These are phyloP conservation scores for Viola odorata DNA, from an alignment of 345 rosid genomes.

Conservation along the genomic window DNA sequence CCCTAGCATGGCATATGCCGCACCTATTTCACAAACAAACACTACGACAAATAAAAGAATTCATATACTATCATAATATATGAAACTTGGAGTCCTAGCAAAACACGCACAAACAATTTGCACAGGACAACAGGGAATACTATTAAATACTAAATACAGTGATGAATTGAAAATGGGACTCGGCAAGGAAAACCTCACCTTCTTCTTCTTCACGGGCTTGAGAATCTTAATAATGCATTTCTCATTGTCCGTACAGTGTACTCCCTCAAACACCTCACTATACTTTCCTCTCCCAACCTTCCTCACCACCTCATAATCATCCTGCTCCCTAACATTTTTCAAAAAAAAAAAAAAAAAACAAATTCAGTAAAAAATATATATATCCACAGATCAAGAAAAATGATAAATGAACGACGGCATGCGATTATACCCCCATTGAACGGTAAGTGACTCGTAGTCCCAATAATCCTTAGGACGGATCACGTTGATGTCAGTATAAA, in stretches of 20 bases:
- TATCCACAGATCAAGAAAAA: too few relatives aligned
- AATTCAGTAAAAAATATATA: neutral
- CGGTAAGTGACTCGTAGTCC: constrained; percentile 78
- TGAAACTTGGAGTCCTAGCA: too few relatives aligned
- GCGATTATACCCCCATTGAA: constrained; percentile 74
- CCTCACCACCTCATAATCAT: constrained; percentile 91
- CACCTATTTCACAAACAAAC: too few relatives aligned
- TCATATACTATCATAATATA: too few relatives aligned
- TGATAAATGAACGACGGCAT: neutral
- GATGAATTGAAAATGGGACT: neutral
- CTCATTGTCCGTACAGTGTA: constrained; percentile 71
- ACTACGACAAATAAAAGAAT: too few relatives aligned
- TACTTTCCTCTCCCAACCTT: constrained; percentile 96
- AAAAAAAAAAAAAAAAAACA: neutral
- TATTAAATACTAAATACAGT: neutral
- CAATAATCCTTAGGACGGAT: constrained; percentile 87
- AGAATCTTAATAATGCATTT: constrained; percentile 92
- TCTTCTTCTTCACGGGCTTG: constrained; percentile 98
- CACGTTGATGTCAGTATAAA: constrained; percentile 81
- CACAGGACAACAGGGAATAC: neutral
- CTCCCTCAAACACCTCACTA: constrained; percentile 93
- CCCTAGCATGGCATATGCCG: too few relatives aligned
- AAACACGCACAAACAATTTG: too few relatives aligned
- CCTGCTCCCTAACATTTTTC: constrained; percentile 60
- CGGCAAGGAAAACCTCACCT: constrained; percentile 39